Evolutionary conservation across 768 basidiomycete species (phyloP).

Genomic region (Mrakia hoshinonis): DNA sequence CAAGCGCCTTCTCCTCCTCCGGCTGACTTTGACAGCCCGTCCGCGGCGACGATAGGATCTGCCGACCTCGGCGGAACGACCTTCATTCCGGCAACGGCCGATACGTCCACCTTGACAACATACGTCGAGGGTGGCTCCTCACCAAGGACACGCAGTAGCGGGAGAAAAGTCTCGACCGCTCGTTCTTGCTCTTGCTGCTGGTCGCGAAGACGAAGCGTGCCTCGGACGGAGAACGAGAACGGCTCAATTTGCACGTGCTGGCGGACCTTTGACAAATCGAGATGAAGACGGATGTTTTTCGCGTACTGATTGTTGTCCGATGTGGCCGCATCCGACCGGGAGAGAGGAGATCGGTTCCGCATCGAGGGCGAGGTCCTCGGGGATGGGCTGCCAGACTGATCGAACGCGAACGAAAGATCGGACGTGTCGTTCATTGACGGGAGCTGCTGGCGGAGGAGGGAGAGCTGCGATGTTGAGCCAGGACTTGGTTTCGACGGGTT

Average conservation of each 20-base stretch:
- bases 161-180: not conserved
- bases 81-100: not conserved
- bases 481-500: not conserved
- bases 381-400: not conserved
- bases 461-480: conserved; percentile 12
- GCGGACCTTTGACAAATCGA: conserved; percentile 13
- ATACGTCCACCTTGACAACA: not conserved
- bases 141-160: not conserved
- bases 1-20: not conserved
- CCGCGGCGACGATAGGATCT: not conserved
- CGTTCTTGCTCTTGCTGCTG: not conserved
- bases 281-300: not conserved
- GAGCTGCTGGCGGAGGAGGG: conserved; percentile 19
- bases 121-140: not conserved
- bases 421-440: not conserved
- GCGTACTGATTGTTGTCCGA: not conserved
- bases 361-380: not conserved
- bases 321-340: not conserved
- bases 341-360: conserved; percentile 1
- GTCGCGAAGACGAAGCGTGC: not conserved
- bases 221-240: not conserved
- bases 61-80: not conserved
- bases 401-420: conserved; percentile 17
- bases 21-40: not conserved
- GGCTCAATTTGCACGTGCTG: not conserved